phyloP scores from a whole-genome alignment of 2,329 filamentous ascomycete species.

The Fusarium dlaminii region DNA sequence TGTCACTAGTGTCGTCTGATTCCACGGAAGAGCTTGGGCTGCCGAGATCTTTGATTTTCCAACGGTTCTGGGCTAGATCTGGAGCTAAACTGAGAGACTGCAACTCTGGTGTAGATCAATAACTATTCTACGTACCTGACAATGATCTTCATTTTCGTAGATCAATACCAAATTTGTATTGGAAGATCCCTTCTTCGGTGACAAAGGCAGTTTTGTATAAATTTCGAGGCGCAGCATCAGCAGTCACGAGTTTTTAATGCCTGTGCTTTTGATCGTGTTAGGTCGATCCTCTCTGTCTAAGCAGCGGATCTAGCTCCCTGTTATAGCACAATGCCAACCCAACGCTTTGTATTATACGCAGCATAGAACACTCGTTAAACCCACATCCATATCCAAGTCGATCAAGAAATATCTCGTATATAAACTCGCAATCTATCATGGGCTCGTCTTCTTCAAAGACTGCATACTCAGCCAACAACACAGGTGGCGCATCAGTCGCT shows the following conservation, averaged over 20 bases:
- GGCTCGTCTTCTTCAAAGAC: conserved; percentile 23
- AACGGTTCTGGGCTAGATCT: conserved; percentile 9
- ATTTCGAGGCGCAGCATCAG: neutral
- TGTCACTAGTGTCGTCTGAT: conserved; percentile 16
- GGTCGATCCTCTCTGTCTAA: neutral
- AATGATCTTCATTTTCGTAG: neutral
- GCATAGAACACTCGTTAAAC: neutral
- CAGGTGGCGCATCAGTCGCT: conserved; percentile 17
- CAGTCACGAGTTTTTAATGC: neutral
- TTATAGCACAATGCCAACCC: neutral
- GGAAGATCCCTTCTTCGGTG: neutral
- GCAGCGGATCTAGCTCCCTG: neutral
- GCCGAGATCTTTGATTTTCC: conserved; percentile 15
- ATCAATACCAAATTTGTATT: neutral
- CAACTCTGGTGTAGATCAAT: conserved; percentile 10
- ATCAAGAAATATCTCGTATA: neutral
- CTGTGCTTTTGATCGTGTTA: neutral
- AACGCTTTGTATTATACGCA: neutral
- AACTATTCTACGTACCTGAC: neutral
- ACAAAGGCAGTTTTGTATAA: neutral
- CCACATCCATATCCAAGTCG: too few relatives aligned
- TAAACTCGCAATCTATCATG: neutral
- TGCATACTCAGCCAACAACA: conserved; percentile 18
- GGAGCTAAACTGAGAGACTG: conserved; percentile 13
- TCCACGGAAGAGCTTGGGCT: conserved; percentile 2